These are phyloP conservation scores for Immersiporthe knoxdaviesiana DNA, from an alignment of 2,329 filamentous ascomycete genomes.

Conservation along the genomic window DNA sequence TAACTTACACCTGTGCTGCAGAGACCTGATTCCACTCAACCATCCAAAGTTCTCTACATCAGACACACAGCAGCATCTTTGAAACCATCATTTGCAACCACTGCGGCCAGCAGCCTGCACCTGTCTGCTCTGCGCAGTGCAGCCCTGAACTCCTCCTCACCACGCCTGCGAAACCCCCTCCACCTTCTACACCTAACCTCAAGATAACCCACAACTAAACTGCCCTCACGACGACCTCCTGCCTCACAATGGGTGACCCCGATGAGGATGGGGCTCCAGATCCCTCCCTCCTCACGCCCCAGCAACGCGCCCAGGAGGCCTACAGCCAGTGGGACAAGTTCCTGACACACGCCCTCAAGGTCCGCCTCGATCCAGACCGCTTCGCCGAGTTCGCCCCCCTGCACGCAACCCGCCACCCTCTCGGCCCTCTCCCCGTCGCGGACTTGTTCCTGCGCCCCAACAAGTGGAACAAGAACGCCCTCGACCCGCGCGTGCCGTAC, in stretches of 20 bases:
- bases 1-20: not conserved
- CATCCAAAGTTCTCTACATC: not conserved
- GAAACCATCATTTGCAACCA: not conserved
- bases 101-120: not conserved
- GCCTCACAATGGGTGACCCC: conserved; percentile 21
- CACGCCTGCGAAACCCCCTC: not conserved
- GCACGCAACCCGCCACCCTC: conserved; percentile 54
- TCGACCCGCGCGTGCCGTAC: conserved; percentile 62
- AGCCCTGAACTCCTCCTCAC: not conserved
- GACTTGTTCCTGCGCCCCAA: conserved; percentile 62
- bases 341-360: conserved; percentile 52
- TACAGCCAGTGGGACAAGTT: conserved; percentile 54
- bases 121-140: not conserved
- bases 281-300: conserved; percentile 18
- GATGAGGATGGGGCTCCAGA: not conserved
- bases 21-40: not conserved
- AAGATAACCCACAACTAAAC: not conserved
- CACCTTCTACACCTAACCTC: no score
- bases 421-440: conserved; percentile 56
- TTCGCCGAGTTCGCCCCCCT: conserved; percentile 58
- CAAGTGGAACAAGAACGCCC: conserved; percentile 49
- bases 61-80: not conserved
- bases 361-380: conserved; percentile 55
- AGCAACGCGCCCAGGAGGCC: conserved; percentile 16
- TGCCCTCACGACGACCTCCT: not conserved